These are phyloP conservation scores for Grosmannia serpens DNA, from an alignment of 2,329 filamentous ascomycete species.

Conservation along the genomic window DNA sequence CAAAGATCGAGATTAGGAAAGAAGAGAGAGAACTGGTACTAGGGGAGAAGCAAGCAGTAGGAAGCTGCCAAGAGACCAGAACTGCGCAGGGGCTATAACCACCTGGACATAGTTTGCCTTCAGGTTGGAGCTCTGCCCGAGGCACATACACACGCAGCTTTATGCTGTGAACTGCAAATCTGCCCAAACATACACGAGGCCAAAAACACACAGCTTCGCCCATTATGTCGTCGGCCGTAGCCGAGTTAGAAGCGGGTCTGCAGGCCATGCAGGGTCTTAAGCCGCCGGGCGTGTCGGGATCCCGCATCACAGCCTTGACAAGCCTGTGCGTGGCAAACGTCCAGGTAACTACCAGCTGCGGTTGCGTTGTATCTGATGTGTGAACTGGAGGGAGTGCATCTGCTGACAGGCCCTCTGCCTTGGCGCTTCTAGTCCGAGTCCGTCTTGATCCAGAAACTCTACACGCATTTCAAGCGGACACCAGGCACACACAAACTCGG, in stretches of 20 bases:
- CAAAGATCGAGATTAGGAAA: slow-evolving; percentile 1
- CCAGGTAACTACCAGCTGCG: slow-evolving; percentile 53
- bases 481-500: slow-evolving; percentile 94
- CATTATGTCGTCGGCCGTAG: slow-evolving; percentile 67
- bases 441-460: slow-evolving; percentile 89
- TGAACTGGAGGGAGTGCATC: neutral
- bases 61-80: slow-evolving; percentile 19
- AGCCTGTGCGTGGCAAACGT: slow-evolving; percentile 79
- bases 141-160: neutral
- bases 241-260: slow-evolving; percentile 80
- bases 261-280: slow-evolving; percentile 87
- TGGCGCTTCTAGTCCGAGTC: slow-evolving; percentile 69
- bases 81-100: neutral
- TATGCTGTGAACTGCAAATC: neutral
- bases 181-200: neutral
- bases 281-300: slow-evolving; percentile 86
- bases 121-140: neutral
- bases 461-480: slow-evolving; percentile 92
- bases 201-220: slow-evolving; percentile 17
- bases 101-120: neutral
- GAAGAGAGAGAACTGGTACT: slow-evolving; percentile 6
- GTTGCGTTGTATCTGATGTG: neutral
- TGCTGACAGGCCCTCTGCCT: neutral
- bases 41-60: neutral
- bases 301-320: slow-evolving; percentile 81